Base-by-base conservation (phyloP, 108 stramenopile genomes). In the Skeletonema menzelii region DNA sequence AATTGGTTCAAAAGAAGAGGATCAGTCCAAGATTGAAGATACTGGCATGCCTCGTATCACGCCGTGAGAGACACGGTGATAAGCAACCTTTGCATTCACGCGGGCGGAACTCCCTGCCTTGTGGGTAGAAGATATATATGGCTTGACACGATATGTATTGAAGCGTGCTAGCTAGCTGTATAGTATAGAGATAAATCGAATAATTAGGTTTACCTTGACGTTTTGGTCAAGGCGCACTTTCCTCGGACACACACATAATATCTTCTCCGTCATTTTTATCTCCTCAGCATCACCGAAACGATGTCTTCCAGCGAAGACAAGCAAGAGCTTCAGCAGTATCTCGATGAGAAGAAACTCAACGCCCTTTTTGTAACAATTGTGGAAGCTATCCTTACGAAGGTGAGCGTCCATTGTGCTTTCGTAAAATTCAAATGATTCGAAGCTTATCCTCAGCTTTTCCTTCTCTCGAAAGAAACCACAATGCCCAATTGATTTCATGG, bases 401-500 rank as follows among this genome's bases (percentile, higher is more conserved):
- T 40, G 14, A 40, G 14, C n/a, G n/a, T n/a, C n/a, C n/a, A n/a
- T n/a, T n/a, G n/a, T n/a, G n/a, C n/a, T n/a, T n/a, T n/a, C n/a
- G n/a, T n/a, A n/a, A n/a, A n/a, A n/a, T n/a, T n/a, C n/a, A n/a
- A 11, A 37, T 31, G 11, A 37, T 37, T 8, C n/a, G n/a, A n/a
- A n/a, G n/a, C n/a, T n/a, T n/a, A 37, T 37, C 35, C 10, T 37
- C 0, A 8, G 11, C 35, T 35, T 35, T 31, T 5, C 34, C 38
- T 40, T 40, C 14, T 40, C 38, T 35, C 38, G 84, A 40, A 82
- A 92, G 32, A 90, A 89, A 73, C 91, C 89, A 5, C 85, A 88
- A 2, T 91, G 91, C 59, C 91, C 89, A 4, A 88, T 91, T 31
- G 89, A 85, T 8, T 92, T 90, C 61, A 88, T 92, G 60, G 76